Conservation (phyloP, 2,329 filamentous ascomycete species). For the Colletotrichum sansevieriae region DNA sequence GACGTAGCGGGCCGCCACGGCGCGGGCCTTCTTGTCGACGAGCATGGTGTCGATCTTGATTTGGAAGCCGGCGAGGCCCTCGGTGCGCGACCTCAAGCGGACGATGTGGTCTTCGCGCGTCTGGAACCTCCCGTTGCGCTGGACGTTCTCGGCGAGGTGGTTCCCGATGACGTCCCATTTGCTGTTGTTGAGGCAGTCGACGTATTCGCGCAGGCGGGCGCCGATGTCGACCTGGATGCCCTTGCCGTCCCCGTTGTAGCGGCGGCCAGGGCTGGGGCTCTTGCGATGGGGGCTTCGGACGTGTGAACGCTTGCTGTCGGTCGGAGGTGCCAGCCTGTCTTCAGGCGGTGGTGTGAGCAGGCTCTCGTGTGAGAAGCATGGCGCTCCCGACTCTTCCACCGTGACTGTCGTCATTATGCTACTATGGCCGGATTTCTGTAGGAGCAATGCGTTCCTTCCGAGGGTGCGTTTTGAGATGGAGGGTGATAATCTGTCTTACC, state of each 20-base stretch:
- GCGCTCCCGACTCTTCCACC: constrained; percentile 30
- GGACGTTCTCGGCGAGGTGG: constrained; percentile 32
- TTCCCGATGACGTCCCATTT: constrained; percentile 32
- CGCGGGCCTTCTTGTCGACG: constrained; percentile 28
- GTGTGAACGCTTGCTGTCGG: constrained; percentile 16
- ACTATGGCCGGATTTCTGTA: neutral
- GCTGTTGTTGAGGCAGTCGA: constrained; percentile 38
- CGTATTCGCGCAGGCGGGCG: constrained; percentile 36
- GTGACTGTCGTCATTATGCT: constrained; percentile 27
- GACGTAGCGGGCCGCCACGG: constrained; percentile 34
- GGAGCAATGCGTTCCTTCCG: neutral
- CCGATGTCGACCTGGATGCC: constrained; percentile 36
- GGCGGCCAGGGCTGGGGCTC: constrained; percentile 18
- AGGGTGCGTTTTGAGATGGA: neutral
- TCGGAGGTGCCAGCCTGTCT: neutral
- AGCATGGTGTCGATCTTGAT: constrained; percentile 37
- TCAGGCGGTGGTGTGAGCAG: constrained; percentile 16
- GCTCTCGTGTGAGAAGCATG: constrained; percentile 37
- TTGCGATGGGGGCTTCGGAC: constrained; percentile 11
- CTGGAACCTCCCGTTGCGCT: constrained; percentile 30
- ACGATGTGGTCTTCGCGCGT: constrained; percentile 35
- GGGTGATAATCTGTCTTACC: neutral
- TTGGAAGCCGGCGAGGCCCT: constrained; percentile 20
- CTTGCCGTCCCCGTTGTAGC: constrained; percentile 34
- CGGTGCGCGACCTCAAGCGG: constrained; percentile 23